Evolutionary conservation across 202 grass and related monocot genomes (phyloP).

Genomic region (Panicum virgatum): DNA sequence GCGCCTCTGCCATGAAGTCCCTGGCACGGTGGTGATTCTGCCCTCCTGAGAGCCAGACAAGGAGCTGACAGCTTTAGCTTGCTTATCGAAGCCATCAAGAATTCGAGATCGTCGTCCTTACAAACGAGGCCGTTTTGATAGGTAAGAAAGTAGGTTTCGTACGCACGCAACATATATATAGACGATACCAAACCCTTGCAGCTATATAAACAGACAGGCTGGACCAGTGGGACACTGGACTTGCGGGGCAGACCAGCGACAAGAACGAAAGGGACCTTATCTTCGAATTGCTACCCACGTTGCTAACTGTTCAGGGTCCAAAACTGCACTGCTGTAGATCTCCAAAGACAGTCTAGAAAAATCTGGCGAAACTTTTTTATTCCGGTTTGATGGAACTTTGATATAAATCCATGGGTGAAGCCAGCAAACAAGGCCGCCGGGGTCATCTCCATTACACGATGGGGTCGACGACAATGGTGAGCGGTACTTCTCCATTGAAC

Average conservation of each 20-base stretch:
- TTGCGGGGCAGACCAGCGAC: constrained; percentile 2
- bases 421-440: too few species aligned
- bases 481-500: too few species aligned
- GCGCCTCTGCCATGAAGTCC: neutral
- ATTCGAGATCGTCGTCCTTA: constrained; percentile 8
- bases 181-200: constrained; percentile 19
- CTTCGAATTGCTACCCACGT: neutral
- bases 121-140: constrained; percentile 16
- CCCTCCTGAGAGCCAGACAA: constrained; percentile 12
- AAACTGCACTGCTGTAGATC: neutral
- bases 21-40: neutral
- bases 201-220: constrained; percentile 11
- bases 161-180: constrained; percentile 30
- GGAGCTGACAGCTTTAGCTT: constrained; percentile 16
- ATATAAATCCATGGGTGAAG: too few species aligned
- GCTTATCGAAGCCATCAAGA: constrained; percentile 29
- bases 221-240: constrained; percentile 16
- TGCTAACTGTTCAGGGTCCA: constrained; percentile 6
- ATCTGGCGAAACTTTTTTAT: neutral
- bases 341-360: neutral
- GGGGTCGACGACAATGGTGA: too few species aligned
- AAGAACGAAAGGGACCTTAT: neutral
- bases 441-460: too few species aligned
- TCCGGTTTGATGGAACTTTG: too few species aligned
- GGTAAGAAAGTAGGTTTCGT: constrained; percentile 16